A percentile compares a stretch with the other conserved stretches of the same genome.
Conservation (phyloP, 2,329 filamentous ascomycete genomes). For the Neoascochyta sp. region DNA sequence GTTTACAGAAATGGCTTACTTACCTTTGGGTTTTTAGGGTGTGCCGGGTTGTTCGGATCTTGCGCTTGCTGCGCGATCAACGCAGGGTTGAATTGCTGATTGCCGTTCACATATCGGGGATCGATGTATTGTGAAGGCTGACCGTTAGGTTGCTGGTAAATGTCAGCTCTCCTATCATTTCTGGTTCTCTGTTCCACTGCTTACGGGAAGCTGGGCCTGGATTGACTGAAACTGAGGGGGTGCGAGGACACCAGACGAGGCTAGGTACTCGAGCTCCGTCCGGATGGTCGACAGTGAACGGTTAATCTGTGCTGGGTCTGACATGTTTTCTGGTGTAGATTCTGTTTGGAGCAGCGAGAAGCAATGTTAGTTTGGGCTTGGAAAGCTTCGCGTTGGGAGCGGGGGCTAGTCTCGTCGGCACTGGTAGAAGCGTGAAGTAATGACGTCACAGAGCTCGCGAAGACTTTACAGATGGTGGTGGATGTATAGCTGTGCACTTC, state of each 20-base stretch:
- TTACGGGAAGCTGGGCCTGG: conserved; percentile 16
- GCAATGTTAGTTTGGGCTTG: no score
- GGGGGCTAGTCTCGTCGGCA: no score
- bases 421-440: no score
- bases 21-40: conserved; percentile 16
- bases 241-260: conserved; percentile 12
- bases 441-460: no score
- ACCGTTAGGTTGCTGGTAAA: conserved; percentile 10
- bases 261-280: conserved; percentile 17
- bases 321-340: no score
- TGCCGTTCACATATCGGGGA: conserved; percentile 10
- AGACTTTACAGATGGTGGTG: no score
- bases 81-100: conserved; percentile 16
- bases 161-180: not conserved
- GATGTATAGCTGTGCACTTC: no score
- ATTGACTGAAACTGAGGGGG: conserved; percentile 16
- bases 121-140: conserved; percentile 17
- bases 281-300: conserved; percentile 13
- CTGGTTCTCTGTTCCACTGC: not conserved
- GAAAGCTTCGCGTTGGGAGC: no score
- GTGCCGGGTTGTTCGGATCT: conserved; percentile 16
- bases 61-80: conserved; percentile 19
- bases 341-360: no score
- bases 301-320: conserved; percentile 15
- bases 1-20: not conserved